Conservation (phyloP, 345 rosid genomes). For the Heritiera fomes region DNA sequence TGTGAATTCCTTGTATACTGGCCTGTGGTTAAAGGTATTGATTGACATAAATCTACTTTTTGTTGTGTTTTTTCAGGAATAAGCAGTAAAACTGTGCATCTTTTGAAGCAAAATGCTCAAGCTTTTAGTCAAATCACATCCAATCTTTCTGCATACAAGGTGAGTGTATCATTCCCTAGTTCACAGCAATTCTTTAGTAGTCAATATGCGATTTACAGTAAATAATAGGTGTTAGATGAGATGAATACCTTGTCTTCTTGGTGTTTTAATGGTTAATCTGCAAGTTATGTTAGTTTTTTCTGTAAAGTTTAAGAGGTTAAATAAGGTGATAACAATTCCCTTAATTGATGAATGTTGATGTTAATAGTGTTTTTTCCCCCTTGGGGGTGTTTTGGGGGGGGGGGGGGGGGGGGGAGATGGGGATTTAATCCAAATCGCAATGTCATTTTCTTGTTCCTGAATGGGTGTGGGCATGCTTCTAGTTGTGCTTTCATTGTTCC, state of each 20-base stretch:
- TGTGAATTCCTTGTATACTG: neutral
- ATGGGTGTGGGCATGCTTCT: neutral
- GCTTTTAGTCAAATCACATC: conserved; percentile 67
- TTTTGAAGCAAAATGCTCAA: conserved; percentile 69
- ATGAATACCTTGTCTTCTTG: conserved; percentile 1
- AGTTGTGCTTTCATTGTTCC: neutral
- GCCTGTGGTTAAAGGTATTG: neutral
- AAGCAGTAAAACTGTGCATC: conserved; percentile 54
- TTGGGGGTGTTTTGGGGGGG: too few relatives aligned
- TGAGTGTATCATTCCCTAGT: conserved; percentile 29
- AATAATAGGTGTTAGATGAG: neutral
- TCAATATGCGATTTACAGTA: conserved; percentile 6
- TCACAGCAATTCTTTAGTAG: conserved; percentile 3
- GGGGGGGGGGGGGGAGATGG: too few relatives aligned
- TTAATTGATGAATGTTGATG: neutral
- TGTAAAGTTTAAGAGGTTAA: conserved; percentile 1
- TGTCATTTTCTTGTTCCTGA: too few relatives aligned
- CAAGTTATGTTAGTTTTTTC: conserved; percentile 3
- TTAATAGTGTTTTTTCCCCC: neutral
- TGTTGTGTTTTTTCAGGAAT: conserved; percentile 52
- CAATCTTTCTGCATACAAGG: conserved; percentile 72
- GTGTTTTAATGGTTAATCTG: conserved; percentile 6
- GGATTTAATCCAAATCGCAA: too few relatives aligned
- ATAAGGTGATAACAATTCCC: neutral
- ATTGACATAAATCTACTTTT: conserved; percentile 19